phyloP scores from a whole-genome alignment of 306 rosid species.

The Crotalaria pallida region DNA sequence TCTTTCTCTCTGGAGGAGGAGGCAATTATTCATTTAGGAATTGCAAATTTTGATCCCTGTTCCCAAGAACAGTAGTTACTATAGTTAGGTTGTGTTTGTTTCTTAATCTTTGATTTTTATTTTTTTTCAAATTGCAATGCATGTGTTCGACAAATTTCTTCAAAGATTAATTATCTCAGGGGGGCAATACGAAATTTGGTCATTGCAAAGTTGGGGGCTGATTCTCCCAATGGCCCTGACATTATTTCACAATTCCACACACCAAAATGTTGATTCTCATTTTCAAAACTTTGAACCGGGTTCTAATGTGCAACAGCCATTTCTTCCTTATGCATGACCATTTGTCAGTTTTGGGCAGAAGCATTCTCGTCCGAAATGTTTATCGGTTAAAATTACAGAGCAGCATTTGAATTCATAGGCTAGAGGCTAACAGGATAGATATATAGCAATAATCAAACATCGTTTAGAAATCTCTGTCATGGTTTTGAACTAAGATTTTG shows the following conservation, averaged over 20 bases:
- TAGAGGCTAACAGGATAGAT: slow-evolving; percentile 19
- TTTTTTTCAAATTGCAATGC: not conserved
- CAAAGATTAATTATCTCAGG: slow-evolving; percentile 23
- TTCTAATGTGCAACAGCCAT: slow-evolving; percentile 26
- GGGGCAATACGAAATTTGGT: no score
- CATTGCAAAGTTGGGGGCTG: not conserved
- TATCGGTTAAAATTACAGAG: slow-evolving; percentile 20
- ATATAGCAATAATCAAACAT: slow-evolving; percentile 16
- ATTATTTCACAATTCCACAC: slow-evolving; percentile 33
- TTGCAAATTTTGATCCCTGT: slow-evolving; percentile 19
- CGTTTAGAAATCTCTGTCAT: not conserved
- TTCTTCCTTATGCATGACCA: slow-evolving; percentile 21
- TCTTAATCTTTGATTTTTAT: no score
- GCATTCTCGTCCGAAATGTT: slow-evolving; percentile 25
- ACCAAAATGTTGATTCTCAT: slow-evolving; percentile 28
- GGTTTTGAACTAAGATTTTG: not conserved
- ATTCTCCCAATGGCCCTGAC: slow-evolving; percentile 26
- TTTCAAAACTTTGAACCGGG: slow-evolving; percentile 37
- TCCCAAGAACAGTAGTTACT: slow-evolving; percentile 30
- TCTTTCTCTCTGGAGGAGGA: slow-evolving; percentile 34
- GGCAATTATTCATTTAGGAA: slow-evolving; percentile 14
- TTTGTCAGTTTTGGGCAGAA: slow-evolving; percentile 30
- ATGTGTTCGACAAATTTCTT: not conserved
- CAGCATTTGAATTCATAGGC: slow-evolving; percentile 41
- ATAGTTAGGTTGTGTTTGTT: no score